Percentiles rank a stretch among this genome's conserved stretches.
Conservation (phyloP, 2,329 filamentous ascomycete genomes). For the Hymenoscyphus linearis region DNA sequence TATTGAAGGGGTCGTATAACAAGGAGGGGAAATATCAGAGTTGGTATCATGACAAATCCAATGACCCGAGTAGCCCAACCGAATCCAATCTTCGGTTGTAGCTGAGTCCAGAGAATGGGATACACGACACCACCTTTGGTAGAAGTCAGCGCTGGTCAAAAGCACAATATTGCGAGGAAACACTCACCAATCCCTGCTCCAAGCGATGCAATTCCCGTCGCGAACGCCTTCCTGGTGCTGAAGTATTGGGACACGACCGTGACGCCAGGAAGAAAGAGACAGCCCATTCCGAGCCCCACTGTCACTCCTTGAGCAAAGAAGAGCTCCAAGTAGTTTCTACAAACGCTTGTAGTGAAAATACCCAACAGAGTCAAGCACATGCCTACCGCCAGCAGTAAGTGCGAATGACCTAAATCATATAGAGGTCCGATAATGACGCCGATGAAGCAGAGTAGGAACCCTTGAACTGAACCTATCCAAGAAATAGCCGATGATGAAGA, state of each 20-base stretch:
- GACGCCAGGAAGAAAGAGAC: conserved; percentile 57
- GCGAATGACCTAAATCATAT: conserved; percentile 19
- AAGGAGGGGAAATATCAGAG: conserved; percentile 32
- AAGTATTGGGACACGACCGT: conserved; percentile 54
- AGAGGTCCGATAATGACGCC: conserved; percentile 20
- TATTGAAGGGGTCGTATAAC: conserved; percentile 18
- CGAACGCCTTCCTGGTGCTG: neutral
- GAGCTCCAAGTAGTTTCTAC: conserved; percentile 47
- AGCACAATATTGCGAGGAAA: too few relatives aligned
- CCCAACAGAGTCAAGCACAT: conserved; percentile 40
- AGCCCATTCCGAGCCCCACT: conserved; percentile 40
- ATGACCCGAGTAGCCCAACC: conserved; percentile 40
- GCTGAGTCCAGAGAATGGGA: conserved; percentile 37
- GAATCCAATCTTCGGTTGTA: conserved; percentile 39
- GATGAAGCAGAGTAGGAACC: conserved; percentile 37
- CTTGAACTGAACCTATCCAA: conserved; percentile 47
- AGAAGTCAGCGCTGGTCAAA: too few relatives aligned
- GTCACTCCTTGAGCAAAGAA: conserved; percentile 50
- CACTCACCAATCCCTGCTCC: neutral
- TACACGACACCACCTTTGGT: conserved; percentile 40
- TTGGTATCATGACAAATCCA: conserved; percentile 39
- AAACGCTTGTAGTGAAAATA: conserved; percentile 30
- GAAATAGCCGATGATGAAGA: conserved; percentile 36
- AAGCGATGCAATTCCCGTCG: neutral
- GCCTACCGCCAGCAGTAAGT: conserved; percentile 18